Evolutionary conservation across 257 asterid genomes (phyloP).

Genomic region (Lantana camara): DNA sequence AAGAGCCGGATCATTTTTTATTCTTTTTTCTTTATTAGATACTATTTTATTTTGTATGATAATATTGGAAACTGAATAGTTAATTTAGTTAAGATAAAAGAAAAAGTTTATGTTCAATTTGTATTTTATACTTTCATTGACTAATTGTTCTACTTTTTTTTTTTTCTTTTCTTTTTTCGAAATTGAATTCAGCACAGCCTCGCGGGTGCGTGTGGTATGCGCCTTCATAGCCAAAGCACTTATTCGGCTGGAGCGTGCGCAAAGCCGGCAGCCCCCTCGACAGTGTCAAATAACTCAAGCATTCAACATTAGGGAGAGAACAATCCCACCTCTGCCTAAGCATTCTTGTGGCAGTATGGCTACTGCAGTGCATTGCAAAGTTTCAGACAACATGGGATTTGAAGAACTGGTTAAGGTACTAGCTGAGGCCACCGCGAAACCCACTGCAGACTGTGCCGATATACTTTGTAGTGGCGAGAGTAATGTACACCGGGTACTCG

Average conservation of each 20-base stretch:
- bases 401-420: constrained; percentile 1
- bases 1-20: too few species aligned
- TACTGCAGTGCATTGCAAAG: not conserved
- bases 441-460: not conserved
- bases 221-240: constrained; percentile 32
- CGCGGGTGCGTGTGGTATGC: constrained; percentile 25
- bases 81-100: too few species aligned
- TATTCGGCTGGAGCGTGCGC: not conserved
- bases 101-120: too few species aligned
- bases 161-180: too few species aligned
- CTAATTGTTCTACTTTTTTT: too few species aligned
- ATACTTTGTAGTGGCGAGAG: not conserved
- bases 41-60: too few species aligned
- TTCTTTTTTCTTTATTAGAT: too few species aligned
- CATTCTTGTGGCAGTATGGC: constrained; percentile 37
- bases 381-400: not conserved
- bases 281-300: not conserved
- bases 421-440: not conserved
- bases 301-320: constrained; percentile 29
- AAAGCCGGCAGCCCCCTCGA: constrained; percentile 1
- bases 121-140: too few species aligned
- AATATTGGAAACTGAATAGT: too few species aligned
- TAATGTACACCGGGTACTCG: not conserved
- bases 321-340: constrained; percentile 13
- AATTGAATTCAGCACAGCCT: too few species aligned